Percentiles rank a stretch among this genome's conserved stretches.
Conservation (phyloP, 2,329 filamentous ascomycete genomes). For the Aspergillus pseudotamarii region DNA sequence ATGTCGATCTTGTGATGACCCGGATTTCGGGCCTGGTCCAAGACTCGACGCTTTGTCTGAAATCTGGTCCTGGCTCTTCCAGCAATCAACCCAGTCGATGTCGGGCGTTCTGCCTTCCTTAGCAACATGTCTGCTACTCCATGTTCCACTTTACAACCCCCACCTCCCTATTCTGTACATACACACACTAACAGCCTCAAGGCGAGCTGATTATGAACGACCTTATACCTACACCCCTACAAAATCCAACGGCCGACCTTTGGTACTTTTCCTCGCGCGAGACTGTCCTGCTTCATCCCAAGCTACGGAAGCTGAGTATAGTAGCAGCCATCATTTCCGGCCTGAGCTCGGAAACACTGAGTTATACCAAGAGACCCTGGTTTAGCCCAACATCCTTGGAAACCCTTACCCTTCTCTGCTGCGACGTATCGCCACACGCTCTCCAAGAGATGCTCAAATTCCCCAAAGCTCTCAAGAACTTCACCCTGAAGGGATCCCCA, state of each 20-base stretch:
- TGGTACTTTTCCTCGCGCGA: slow-evolving; percentile 4
- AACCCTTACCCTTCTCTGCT: neutral
- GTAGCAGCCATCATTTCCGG: neutral
- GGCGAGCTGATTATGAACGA: slow-evolving; percentile 9
- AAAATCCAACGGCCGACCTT: neutral
- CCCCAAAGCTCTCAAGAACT: neutral
- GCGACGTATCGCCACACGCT: neutral
- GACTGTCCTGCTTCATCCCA: slow-evolving; percentile 7
- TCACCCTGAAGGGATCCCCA: neutral
- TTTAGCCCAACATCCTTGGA: neutral
- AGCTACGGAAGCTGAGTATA: slow-evolving; percentile 5
- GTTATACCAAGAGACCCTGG: neutral
- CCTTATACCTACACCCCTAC: neutral
- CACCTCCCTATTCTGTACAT: neutral
- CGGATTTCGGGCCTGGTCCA: neutral
- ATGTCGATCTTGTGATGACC: neutral
- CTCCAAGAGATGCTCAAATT: neutral
- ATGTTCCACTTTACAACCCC: neutral
- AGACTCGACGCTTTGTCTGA: neutral
- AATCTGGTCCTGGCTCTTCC: slow-evolving; percentile 5
- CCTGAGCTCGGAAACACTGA: neutral
- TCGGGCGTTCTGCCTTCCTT: slow-evolving; percentile 3
- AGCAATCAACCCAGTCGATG: neutral
- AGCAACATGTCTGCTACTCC: slow-evolving; percentile 1
- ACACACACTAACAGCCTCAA: neutral